These are phyloP conservation scores for Protomyces inouyei DNA, from an alignment of 1,139 yeast genomes.

Conservation along the genomic window DNA sequence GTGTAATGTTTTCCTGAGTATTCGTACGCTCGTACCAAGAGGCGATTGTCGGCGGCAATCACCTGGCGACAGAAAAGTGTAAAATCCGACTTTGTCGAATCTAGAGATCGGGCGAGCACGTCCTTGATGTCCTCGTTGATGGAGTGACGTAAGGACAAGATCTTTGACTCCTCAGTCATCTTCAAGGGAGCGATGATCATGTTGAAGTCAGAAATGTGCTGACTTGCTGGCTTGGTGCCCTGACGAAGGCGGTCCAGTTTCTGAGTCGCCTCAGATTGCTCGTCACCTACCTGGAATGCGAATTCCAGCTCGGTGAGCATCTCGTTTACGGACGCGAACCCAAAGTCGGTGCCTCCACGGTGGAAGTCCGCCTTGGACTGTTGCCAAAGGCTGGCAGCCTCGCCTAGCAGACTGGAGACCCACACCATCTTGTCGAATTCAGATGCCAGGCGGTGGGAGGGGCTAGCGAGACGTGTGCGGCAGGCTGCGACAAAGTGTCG, in stretches of 20 bases:
- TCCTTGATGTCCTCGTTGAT: neutral
- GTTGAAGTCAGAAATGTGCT: neutral
- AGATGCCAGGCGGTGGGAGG: too few relatives aligned
- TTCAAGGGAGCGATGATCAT: neutral
- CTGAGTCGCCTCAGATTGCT: neutral
- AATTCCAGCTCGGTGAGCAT: neutral
- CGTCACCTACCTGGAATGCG: neutral
- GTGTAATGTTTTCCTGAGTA: neutral
- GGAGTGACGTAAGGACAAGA: neutral
- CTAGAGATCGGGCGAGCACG: neutral
- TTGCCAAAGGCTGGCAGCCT: too few relatives aligned
- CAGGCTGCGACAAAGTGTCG: too few relatives aligned
- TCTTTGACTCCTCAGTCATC: neutral
- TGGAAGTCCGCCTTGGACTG: neutral
- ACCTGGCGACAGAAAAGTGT: neutral
- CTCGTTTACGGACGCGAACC: too few relatives aligned
- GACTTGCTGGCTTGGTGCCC: neutral
- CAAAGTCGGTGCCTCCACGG: too few relatives aligned
- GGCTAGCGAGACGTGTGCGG: too few relatives aligned
- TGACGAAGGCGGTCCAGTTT: neutral
- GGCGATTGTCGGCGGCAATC: neutral
- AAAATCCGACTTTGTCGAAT: neutral
- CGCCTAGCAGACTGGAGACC: too few relatives aligned
- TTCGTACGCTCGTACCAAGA: neutral
- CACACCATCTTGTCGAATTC: too few relatives aligned